Evolutionary conservation across 2,329 filamentous ascomycete species (phyloP).

Genomic region (Helotiales sp.): DNA sequence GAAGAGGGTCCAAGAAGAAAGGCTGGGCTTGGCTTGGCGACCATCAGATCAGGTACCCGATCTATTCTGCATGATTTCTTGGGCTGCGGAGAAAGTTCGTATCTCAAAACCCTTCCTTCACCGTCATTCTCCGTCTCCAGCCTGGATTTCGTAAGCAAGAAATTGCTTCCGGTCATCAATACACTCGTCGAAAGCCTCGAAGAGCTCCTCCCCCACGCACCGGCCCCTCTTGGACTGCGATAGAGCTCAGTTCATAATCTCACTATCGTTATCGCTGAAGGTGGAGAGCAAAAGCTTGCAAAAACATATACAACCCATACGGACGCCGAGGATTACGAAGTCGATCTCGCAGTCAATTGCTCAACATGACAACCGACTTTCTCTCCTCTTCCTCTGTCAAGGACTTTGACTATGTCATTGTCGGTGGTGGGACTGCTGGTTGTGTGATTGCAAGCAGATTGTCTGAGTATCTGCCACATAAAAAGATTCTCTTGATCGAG

Average conservation of each 20-base stretch:
- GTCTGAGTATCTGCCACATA: constrained; percentile 77
- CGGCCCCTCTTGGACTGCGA: not conserved
- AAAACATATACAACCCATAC: not conserved
- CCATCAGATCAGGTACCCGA: not conserved
- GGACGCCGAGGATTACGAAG: too few species aligned
- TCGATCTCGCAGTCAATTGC: constrained; percentile 1
- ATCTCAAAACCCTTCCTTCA: not conserved
- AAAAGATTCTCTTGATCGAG: constrained; percentile 81
- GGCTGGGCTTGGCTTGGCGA: not conserved
- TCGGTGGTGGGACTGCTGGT: constrained; percentile 53
- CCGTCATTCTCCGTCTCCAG: not conserved
- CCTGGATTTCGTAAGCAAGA: not conserved
- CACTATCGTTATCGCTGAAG: constrained; percentile 16
- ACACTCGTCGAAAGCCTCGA: not conserved
- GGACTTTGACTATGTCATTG: constrained; percentile 48
- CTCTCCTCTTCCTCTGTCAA: constrained; percentile 33
- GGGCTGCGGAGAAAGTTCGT: constrained; percentile 3
- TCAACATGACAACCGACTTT: constrained; percentile 33
- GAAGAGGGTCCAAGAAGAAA: not conserved
- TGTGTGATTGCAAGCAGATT: constrained; percentile 47
- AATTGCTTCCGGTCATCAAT: not conserved
- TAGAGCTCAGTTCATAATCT: not conserved
- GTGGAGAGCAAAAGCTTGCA: not conserved
- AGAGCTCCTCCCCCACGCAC: not conserved
- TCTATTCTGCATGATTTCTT: too few species aligned